Evolutionary conservation across 2,329 filamentous ascomycete species (phyloP).

Genomic region (Penicillium sp.): DNA sequence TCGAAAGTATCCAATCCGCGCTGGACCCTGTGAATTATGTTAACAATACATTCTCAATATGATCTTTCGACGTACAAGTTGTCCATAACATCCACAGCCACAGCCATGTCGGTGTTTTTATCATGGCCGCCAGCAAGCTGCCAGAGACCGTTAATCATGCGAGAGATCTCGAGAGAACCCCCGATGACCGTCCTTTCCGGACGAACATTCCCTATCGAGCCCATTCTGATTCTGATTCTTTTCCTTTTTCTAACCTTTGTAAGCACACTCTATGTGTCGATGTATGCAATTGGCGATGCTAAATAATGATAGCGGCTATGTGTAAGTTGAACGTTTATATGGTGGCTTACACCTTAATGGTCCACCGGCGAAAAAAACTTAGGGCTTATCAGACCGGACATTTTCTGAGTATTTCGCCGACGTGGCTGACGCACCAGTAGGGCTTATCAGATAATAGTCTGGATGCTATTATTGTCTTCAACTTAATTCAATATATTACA

Average conservation of each 20-base stretch:
- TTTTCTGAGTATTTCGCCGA: neutral
- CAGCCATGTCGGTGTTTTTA: neutral
- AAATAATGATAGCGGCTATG: too few relatives aligned
- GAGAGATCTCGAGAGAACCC: neutral
- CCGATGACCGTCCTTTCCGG: conserved; percentile 1
- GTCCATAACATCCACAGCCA: neutral
- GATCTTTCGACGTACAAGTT: neutral
- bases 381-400: neutral
- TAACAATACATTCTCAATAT: neutral
- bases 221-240: neutral
- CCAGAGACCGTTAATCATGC: conserved; percentile 1
- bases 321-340: too few relatives aligned
- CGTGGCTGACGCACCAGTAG: neutral
- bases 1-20: neutral
- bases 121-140: conserved; percentile 3
- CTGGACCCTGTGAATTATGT: neutral
- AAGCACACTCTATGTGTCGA: too few relatives aligned
- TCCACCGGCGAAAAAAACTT: neutral
- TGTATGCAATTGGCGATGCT: too few relatives aligned
- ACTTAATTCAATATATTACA: too few relatives aligned
- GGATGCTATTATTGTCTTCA: too few relatives aligned
- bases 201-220: neutral
- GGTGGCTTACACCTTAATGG: neutral
- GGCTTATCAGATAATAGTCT: too few relatives aligned
- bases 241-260: too few relatives aligned